These are phyloP conservation scores for Xylaria venustula DNA, from an alignment of 495 filamentous ascomycete genomes.

Conservation along the genomic window DNA sequence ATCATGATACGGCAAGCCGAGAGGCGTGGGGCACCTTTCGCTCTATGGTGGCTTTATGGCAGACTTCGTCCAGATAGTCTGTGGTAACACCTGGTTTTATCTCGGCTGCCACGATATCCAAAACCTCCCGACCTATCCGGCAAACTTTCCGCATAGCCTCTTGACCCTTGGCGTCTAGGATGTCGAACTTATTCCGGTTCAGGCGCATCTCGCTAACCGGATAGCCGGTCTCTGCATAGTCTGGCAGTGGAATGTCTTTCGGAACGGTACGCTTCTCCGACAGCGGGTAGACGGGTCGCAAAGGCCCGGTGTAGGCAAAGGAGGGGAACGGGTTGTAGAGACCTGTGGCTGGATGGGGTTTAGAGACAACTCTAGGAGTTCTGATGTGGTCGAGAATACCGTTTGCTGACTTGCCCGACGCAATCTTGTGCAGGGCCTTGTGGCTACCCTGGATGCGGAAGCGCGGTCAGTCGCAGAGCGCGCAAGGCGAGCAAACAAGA, in stretches of 20 bases:
- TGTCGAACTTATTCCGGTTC: constrained; percentile 72
- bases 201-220: constrained; percentile 77
- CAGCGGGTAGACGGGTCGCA: constrained; percentile 88
- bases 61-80: constrained; percentile 92
- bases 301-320: constrained; percentile 73
- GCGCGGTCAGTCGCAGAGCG: constrained; percentile 13
- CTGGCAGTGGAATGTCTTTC: constrained; percentile 76
- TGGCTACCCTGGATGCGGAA: constrained; percentile 63
- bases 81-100: constrained; percentile 87
- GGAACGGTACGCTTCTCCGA: constrained; percentile 72
- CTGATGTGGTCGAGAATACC: constrained; percentile 69
- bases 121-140: constrained; percentile 80
- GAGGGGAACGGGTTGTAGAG: constrained; percentile 87
- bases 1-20: constrained; percentile 8
- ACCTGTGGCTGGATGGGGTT: constrained; percentile 85
- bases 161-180: constrained; percentile 75
- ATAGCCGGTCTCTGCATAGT: constrained; percentile 80
- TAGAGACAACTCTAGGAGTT: constrained; percentile 75
- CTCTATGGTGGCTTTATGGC: constrained; percentile 94
- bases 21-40: constrained; percentile 60
- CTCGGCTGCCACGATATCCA: constrained; percentile 85
- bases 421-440: constrained; percentile 75
- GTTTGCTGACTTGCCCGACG: constrained; percentile 55
- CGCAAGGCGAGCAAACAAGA: not conserved
- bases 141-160: constrained; percentile 92